Percentiles rank a stretch among this genome's conserved stretches.
Evolutionary conservation across 345 rosid genomes (phyloP).

Genomic region (Citrus sinensis): DNA sequence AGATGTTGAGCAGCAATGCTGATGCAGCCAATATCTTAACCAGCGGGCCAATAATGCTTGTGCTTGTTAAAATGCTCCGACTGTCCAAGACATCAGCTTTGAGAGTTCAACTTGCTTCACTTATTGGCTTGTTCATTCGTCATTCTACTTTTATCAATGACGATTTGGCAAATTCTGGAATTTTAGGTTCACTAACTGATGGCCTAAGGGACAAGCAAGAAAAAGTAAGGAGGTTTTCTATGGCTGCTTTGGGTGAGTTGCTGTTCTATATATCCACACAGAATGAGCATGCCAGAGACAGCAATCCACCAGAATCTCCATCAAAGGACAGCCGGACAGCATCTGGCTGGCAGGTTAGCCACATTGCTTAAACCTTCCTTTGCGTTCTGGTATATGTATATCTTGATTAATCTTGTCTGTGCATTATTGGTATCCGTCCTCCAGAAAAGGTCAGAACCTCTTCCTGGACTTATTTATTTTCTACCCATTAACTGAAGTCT

Average conservation of each 20-base stretch:
- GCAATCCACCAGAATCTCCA: constrained; percentile 70
- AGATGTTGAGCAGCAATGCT: constrained; percentile 79
- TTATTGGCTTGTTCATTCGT: constrained; percentile 88
- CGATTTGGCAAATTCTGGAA: constrained; percentile 89
- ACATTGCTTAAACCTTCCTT: constrained; percentile 14
- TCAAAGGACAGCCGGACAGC: constrained; percentile 66
- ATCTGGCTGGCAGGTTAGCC: constrained; percentile 90
- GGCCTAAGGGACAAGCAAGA: constrained; percentile 94
- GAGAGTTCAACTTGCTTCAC: constrained; percentile 88
- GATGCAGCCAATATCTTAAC: constrained; percentile 90
- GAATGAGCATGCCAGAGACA: constrained; percentile 66
- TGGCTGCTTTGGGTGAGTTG: constrained; percentile 98
- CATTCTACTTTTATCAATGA: constrained; percentile 85
- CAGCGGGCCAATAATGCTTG: constrained; percentile 89
- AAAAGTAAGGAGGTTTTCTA: constrained; percentile 87
- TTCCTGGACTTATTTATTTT: background rate
- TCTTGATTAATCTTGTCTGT: background rate
- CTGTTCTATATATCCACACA: constrained; percentile 94
- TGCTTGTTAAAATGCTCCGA: constrained; percentile 89
- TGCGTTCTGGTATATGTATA: background rate
- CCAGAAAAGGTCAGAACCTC: background rate
- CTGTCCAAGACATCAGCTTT: constrained; percentile 79
- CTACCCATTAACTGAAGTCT: background rate
- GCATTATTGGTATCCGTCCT: background rate
- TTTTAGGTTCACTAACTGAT: constrained; percentile 78